A percentile compares a stretch with the other conserved stretches of the same genome.
Conservation (phyloP, 164 flowering plant species). For the Magnolia changhungtana region DNA sequence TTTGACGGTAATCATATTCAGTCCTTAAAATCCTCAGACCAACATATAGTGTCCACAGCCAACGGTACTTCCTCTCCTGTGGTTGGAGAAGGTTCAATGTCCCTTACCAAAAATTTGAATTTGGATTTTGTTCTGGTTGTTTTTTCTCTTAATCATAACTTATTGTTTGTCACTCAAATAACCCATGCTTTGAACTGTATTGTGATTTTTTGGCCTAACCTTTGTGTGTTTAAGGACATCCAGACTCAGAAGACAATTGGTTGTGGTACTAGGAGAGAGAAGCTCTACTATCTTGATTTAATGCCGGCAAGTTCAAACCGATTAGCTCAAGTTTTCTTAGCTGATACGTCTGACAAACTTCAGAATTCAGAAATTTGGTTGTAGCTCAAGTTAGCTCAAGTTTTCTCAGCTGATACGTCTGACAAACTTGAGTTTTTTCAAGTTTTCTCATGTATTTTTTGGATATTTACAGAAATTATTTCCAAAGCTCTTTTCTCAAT, state of each 20-base stretch:
- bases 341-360: neutral
- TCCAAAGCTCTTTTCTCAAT: conserved; percentile 4
- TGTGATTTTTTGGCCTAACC: conserved; percentile 1
- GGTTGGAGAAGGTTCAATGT: conserved; percentile 1
- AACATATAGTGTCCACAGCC: neutral
- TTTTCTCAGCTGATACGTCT: neutral
- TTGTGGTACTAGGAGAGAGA: neutral
- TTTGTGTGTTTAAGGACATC: conserved; percentile 1
- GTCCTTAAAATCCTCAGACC: neutral
- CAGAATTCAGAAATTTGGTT: neutral
- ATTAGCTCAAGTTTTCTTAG: neutral
- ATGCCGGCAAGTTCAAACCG: neutral
- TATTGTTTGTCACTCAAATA: neutral
- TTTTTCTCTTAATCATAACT: neutral
- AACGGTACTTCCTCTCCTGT: conserved; percentile 7
- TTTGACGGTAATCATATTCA: neutral
- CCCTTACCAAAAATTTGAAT: neutral
- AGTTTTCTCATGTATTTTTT: neutral
- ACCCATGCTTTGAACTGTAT: neutral
- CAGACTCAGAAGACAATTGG: neutral
- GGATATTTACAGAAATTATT: neutral
- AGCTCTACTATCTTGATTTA: neutral
- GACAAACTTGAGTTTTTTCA: neutral
- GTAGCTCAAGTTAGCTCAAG: neutral
- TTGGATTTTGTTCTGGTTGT: neutral